Base-by-base conservation (phyloP, 768 basidiomycete genomes). In the Lactarius evosmus region DNA sequence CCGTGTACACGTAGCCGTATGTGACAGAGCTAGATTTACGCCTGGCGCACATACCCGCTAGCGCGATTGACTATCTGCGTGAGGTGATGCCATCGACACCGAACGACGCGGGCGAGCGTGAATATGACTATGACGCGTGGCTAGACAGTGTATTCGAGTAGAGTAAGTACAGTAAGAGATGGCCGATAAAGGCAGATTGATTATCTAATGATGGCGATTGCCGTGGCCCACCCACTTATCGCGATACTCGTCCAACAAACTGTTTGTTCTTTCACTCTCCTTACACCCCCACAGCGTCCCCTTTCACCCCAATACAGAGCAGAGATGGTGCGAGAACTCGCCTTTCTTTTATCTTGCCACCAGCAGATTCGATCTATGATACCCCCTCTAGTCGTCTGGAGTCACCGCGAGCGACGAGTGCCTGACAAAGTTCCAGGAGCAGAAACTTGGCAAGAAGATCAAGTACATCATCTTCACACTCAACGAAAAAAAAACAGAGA, bases 21-120 rank as follows among this genome's bases (percentile, higher is more conserved):
- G 88, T 99, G 36, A 96, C 95, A 7, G 96, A 98, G 75, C 77
- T 97, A 36, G 96, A 99, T 72, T 82, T 99, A 71, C 84, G 87
- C 56, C 76, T 95, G 58, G 93, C 93, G 27, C 85, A 88, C 63
- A 79, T 99, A 19, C 90, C 96, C 3, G 77, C 79, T 8, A 77
- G 81, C 60, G 83, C 90, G 0, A 86, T 95, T 58, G 85, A 89
- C 16, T 98, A 95, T 74, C 79, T 98, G 66, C 83, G 84, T 36
- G 85, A 91, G 71, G 87, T 84, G 53, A 89, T 98, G 85, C 94
- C 95, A 1, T 77, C 73, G 53, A 74, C 70, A 22, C 69, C 71
- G 61, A 84, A 81, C 53, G 84, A 78, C 7, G 78, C 70, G 8
- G 87, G 83, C 27, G 89, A 91, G 70, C 75, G 79, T 6, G 85